Base-by-base conservation (phyloP, 2,329 filamentous ascomycete genomes). In the Alternaria sp. region DNA sequence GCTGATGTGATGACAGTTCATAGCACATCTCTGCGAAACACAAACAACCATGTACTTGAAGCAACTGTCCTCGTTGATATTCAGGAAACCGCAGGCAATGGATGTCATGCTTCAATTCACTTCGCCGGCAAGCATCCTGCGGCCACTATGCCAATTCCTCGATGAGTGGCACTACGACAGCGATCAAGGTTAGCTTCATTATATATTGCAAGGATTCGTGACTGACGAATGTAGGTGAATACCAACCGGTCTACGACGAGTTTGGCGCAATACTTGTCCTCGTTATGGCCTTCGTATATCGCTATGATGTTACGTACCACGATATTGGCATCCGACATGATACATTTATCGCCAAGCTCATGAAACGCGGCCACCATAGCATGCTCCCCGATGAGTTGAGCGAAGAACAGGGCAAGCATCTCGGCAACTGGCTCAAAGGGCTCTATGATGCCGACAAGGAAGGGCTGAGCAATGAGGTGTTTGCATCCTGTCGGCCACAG, bases 171-270 rank as follows among this genome's bases (percentile, higher is more conserved):
- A 87, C 11, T 93, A 94, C 71, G 92, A 95, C 43, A 92, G 94
- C 65, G 92, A 95, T 69, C 92, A 94, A 79, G 85, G 84, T 84
- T 37, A n/a, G 33, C 33, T 37, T 37, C 15, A n/a, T 9, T 37
- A 37, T 3, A 37, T 37, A 3, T 5, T 37, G 33, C 15, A n/a
- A n/a, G 5, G 33, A 37, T 37, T n/a, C 3, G 15, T 37, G 33
- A n/a, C 33, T 79, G 53, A 76, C 64, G 9, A 14, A 43, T 14
- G 2, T 33, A 84, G 89, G 88, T 57, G 93, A 96, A 75, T 93
- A 93, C 71, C 92, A 95, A 75, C 92, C 92, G 0, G 89, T 94
- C 0, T 96, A 96, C 71, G 93, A 96, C 73, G 93, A 96, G 71
- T 96, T 95, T 69, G 92, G 92, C 1, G 89, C 91, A 0, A 89